Evolutionary conservation across 306 rosid species (phyloP).

Genomic region (Begonia peltatifolia): DNA sequence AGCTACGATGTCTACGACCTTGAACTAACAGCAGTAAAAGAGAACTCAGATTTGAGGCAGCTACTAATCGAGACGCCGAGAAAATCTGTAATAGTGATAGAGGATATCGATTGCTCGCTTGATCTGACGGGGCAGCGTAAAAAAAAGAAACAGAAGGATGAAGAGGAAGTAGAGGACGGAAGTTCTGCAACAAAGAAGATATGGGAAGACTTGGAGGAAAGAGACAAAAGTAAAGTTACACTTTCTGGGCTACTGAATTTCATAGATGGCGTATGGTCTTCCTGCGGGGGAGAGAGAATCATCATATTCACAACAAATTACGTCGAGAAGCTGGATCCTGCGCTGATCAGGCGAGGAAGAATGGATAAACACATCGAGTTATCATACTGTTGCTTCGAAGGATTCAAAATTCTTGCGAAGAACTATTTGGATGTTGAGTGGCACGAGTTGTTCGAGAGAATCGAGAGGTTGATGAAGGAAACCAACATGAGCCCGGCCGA

Average conservation of each 20-base stretch:
- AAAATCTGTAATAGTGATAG: slow-evolving; percentile 53
- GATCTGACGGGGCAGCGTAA: slow-evolving; percentile 52
- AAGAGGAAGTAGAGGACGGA: slow-evolving; percentile 16
- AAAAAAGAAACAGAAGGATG: slow-evolving; percentile 21
- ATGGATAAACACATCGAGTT: slow-evolving; percentile 77
- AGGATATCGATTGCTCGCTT: slow-evolving; percentile 71
- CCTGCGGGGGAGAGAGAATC: slow-evolving; percentile 58
- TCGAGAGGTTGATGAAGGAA: slow-evolving; percentile 23
- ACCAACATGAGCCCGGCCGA: slow-evolving; percentile 57
- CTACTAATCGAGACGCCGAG: slow-evolving; percentile 53
- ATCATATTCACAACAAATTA: slow-evolving; percentile 73
- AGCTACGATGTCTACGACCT: slow-evolving; percentile 62
- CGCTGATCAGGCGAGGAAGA: slow-evolving; percentile 70
- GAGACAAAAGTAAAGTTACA: slow-evolving; percentile 32
- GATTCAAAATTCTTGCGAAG: slow-evolving; percentile 48
- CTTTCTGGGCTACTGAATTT: slow-evolving; percentile 66
- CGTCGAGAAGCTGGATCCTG: slow-evolving; percentile 72
- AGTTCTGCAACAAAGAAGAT: slow-evolving; percentile 17
- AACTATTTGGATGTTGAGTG: slow-evolving; percentile 41
- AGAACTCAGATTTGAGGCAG: slow-evolving; percentile 50
- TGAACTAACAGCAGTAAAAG: slow-evolving; percentile 53
- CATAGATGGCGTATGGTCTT: slow-evolving; percentile 83
- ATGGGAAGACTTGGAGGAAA: slow-evolving; percentile 18
- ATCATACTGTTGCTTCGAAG: slow-evolving; percentile 51
- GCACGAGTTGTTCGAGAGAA: slow-evolving; percentile 23